Conservation (phyloP, 2,329 filamentous ascomycete genomes). For the Colletotrichum sojae region DNA sequence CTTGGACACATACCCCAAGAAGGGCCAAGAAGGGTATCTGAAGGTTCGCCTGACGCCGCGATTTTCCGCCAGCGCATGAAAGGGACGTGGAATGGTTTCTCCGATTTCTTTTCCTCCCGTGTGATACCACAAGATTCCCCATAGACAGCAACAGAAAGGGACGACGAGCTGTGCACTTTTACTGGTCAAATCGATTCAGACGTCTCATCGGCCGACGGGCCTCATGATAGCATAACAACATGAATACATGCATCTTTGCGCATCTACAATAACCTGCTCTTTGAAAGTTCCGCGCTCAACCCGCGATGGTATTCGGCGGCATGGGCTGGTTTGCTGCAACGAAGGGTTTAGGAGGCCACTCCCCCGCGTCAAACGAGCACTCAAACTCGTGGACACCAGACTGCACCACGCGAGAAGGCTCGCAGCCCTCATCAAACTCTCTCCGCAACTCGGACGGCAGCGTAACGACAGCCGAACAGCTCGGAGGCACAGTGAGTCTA, state of each 20-base stretch:
- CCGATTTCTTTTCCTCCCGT: neutral
- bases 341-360: slow-evolving; percentile 27
- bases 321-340: slow-evolving; percentile 26
- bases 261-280: too few relatives aligned
- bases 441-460: slow-evolving; percentile 25
- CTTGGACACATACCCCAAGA: slow-evolving; percentile 39
- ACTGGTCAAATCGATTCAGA: neutral
- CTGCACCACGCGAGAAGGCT: slow-evolving; percentile 3
- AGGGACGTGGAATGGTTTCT: neutral
- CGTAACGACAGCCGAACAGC: slow-evolving; percentile 24
- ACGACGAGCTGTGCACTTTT: neutral
- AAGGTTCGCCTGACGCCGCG: slow-evolving; percentile 28
- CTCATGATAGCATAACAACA: too few relatives aligned
- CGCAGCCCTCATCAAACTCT: slow-evolving; percentile 2
- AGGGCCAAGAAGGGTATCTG: slow-evolving; percentile 36
- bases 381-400: slow-evolving; percentile 32
- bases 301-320: slow-evolving; percentile 11
- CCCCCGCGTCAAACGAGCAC: slow-evolving; percentile 23
- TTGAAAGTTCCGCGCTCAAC: neutral
- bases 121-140: slow-evolving; percentile 15
- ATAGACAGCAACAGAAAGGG: neutral
- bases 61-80: slow-evolving; percentile 25
- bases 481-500: slow-evolving; percentile 29
- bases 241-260: too few relatives aligned
- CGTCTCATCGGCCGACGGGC: neutral